Evolutionary conservation across 495 filamentous ascomycete genomes (phyloP), one percentile per base, ranked within the genome.

Genomic region (Oidiodendron maius): DNA sequence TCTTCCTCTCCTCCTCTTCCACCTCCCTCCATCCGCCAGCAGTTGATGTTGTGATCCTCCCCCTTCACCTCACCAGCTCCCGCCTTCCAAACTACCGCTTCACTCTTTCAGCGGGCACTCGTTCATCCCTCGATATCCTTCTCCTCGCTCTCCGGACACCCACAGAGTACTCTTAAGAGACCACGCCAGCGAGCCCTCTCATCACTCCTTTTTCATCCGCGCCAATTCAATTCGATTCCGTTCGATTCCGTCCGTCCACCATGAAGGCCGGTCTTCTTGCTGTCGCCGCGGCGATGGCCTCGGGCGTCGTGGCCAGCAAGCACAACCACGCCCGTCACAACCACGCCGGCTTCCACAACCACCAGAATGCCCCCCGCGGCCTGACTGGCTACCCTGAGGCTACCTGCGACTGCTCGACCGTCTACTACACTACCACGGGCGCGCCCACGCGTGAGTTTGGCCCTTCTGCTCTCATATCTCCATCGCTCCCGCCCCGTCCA

Each of bases 71-170:
- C 26, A 30, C 26, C 26, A 5, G 12, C 5, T 30, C 26, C 62
- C 66, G 70, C 75, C 75, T 64, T 75, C 56, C 61, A 61, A 67
- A 82, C 76, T 64, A 90, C 88, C 86, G 88, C 88, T 91, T 91
- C 88, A 91, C 84, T 94, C 88, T 61, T 94, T 94, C 74, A 91
- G 88, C 88, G 87, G 88, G 84, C 86, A 84, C 72, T 91, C 87
- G 69, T 89, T 30, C 90, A 55, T 32, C 47, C 9, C 36, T 17
- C 26, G 18, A 36, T 37, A 18, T 5, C 44, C n/a, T n/a, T n/a
- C n/a, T n/a, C n/a, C n/a, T n/a, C n/a, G n/a, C n/a, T n/a, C n/a
- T n/a, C n/a, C n/a, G n/a, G n/a, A n/a, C n/a, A n/a, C n/a, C n/a
- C n/a, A n/a, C n/a, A n/a, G n/a, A n/a, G n/a, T n/a, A n/a, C n/a